Evolutionary conservation across 73 alveolate species (phyloP).

Genomic region (Chromera velia): DNA sequence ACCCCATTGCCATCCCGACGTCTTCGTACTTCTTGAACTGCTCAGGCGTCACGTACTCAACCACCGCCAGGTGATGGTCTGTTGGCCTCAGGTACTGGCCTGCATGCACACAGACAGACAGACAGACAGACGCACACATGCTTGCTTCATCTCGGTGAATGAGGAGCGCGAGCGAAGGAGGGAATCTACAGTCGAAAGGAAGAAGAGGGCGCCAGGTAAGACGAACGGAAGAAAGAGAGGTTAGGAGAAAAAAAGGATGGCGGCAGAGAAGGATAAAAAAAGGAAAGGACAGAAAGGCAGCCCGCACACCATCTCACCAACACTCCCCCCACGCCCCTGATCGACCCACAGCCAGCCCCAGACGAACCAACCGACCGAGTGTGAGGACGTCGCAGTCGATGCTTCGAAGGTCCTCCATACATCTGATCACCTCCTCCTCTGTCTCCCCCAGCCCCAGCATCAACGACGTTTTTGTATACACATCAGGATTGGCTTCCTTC

Average conservation of each 20-base stretch:
- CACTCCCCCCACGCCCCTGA: too few relatives aligned
- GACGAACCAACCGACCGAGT: too few relatives aligned
- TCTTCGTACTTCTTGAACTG: not conserved
- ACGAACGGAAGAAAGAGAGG: not conserved
- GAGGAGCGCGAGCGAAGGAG: too few relatives aligned
- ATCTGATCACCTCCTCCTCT: not conserved
- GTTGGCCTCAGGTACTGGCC: not conserved
- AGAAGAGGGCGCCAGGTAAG: too few relatives aligned
- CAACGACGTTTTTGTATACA: not conserved
- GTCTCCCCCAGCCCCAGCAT: not conserved
- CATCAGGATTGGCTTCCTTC: not conserved
- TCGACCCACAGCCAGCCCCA: too few relatives aligned
- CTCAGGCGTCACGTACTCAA: not conserved
- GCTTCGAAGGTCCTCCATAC: not conserved
- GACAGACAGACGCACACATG: too few relatives aligned
- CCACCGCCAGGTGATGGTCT: not conserved
- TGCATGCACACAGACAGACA: too few relatives aligned
- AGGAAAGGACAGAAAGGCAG: too few relatives aligned
- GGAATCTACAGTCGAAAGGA: too few relatives aligned
- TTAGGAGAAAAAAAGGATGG: not conserved
- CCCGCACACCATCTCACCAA: too few relatives aligned
- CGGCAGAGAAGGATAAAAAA: too few relatives aligned
- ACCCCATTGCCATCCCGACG: not conserved
- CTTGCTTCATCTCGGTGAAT: too few relatives aligned
- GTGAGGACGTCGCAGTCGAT: not conserved